Base-by-base conservation (phyloP, 2,329 filamentous ascomycete species). In the Monosporascus cannonballus region DNA sequence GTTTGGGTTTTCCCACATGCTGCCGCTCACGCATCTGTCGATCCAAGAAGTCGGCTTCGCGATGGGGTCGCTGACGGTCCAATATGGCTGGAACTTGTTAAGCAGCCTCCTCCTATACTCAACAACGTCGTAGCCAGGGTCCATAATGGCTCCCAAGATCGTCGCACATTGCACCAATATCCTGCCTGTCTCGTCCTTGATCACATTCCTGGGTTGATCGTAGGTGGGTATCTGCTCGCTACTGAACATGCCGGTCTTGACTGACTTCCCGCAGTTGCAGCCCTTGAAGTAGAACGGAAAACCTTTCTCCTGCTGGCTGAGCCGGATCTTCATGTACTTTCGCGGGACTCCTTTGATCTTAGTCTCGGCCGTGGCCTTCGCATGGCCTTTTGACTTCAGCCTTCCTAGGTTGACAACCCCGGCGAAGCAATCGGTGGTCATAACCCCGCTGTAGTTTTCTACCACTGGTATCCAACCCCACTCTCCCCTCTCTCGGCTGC, bases 391-490 rank as follows among this genome's bases (percentile, higher is more conserved):
- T 7, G 49, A 8, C 27, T 58, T 56, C 27, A 66, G 30, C 9
- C 51, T 42, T 37, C 64, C 62, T 3, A 65, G 46, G 3, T 57
- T 57, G 42, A 63, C 57, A 3, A 64, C 61, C 3, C 60, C 62
- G 34, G 62, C 59, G 49, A 64, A 65, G 52, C 56, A 59, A 36
- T 66, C 62, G 6, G 62, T 65, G 14, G 60, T 64, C 50, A 63
- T 47, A 14, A 55, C 47, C 15, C 56, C 54, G 37, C 51, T 53
- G 24, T 56, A 51, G 34, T 58, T 59, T 47, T 58, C 57, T 6
- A 58, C 50, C 25, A 64, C 47, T 15, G 63, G 63, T 37, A 65
- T 66, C 63, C 62, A 65, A 52, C 63, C 58, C 54, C 53, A 64
- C 25, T 59, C 46, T 17, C 56, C 60, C 44, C 63, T 56, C 6